Evolutionary conservation across 768 basidiomycete species (phyloP).

Genomic region (Kwoniella dendrophila): DNA sequence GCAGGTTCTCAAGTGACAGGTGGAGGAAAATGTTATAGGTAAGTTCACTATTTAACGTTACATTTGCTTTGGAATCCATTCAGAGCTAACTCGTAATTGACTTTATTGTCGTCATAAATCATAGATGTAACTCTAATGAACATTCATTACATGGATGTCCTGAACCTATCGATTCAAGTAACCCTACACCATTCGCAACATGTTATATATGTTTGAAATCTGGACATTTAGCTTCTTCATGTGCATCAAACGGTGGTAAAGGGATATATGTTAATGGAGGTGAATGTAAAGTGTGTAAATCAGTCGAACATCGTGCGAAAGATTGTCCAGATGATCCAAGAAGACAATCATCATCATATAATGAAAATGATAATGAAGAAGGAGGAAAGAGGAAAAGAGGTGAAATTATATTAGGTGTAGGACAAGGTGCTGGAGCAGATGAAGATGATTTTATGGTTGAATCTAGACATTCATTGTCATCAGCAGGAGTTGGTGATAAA

Average conservation of each 20-base stretch:
- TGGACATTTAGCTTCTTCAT: conserved; percentile 82
- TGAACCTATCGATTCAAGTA: conserved; percentile 64
- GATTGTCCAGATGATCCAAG: conserved; percentile 64
- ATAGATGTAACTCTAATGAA: conserved; percentile 76
- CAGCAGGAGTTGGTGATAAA: background rate
- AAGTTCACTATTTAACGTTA: conserved; percentile 37
- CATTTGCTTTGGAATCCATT: background rate
- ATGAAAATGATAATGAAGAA: conserved; percentile 2
- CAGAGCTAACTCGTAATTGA: background rate
- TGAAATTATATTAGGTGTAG: conserved; percentile 58
- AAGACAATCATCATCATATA: conserved; percentile 17
- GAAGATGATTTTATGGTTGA: conserved; percentile 92
- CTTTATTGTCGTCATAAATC: conserved; percentile 3
- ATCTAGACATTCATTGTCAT: conserved; percentile 62
- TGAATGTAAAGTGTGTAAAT: conserved; percentile 82
- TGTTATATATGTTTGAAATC: conserved; percentile 85
- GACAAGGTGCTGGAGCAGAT: conserved; percentile 72
- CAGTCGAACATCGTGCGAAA: conserved; percentile 80
- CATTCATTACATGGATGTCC: conserved; percentile 81
- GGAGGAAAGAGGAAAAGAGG: conserved; percentile 11
- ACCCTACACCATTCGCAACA: conserved; percentile 81
- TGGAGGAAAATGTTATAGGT: conserved; percentile 76
- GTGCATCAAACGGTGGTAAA: conserved; percentile 74
- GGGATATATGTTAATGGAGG: conserved; percentile 92
- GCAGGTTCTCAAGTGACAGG: conserved; percentile 46